Conservation (phyloP, 2,329 filamentous ascomycete genomes). For the Penicillium sp. region DNA sequence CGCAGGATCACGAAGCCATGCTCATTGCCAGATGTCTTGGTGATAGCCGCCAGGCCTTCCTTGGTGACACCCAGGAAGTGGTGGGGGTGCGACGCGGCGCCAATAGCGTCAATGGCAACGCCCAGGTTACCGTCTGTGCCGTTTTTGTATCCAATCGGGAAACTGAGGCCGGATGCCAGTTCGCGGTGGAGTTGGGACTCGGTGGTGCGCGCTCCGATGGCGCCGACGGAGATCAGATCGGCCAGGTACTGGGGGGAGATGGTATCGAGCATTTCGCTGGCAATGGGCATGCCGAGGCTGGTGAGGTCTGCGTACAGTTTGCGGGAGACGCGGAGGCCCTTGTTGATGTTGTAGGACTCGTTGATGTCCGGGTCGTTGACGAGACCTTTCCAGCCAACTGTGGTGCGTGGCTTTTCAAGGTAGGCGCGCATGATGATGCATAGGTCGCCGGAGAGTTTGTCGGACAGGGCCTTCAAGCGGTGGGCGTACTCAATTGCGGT, state of each 20-base stretch:
- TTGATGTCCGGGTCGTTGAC: slow-evolving; percentile 99
- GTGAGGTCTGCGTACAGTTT: slow-evolving; percentile 93
- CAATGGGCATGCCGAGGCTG: slow-evolving; percentile 82
- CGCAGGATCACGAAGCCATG: slow-evolving; percentile 96
- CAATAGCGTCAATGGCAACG: slow-evolving; percentile 94
- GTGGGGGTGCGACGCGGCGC: slow-evolving; percentile 62
- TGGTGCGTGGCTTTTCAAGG: slow-evolving; percentile 97
- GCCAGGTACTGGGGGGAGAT: slow-evolving; percentile 98
- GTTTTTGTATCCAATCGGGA: slow-evolving; percentile 99
- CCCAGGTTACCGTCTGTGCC: slow-evolving; percentile 88
- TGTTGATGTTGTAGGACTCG: slow-evolving; percentile 97
- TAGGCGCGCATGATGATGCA: slow-evolving; percentile 97
- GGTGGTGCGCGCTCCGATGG: slow-evolving; percentile 92
- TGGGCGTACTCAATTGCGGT: slow-evolving; percentile 84
- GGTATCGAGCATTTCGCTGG: slow-evolving; percentile 97
- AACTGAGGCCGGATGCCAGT: slow-evolving; percentile 88
- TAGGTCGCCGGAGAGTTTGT: slow-evolving; percentile 77
- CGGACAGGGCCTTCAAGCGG: slow-evolving; percentile 70
- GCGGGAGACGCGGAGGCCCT: slow-evolving; percentile 86
- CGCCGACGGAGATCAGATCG: slow-evolving; percentile 90
- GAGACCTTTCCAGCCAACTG: slow-evolving; percentile 97
- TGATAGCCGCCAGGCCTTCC: slow-evolving; percentile 92
- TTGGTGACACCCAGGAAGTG: slow-evolving; percentile 99
- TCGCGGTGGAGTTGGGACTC: slow-evolving; percentile 96
- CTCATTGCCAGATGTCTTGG: slow-evolving; percentile 87